phyloP scores from a whole-genome alignment of 169 alveolate species.

The Theileria orientalis region DNA sequence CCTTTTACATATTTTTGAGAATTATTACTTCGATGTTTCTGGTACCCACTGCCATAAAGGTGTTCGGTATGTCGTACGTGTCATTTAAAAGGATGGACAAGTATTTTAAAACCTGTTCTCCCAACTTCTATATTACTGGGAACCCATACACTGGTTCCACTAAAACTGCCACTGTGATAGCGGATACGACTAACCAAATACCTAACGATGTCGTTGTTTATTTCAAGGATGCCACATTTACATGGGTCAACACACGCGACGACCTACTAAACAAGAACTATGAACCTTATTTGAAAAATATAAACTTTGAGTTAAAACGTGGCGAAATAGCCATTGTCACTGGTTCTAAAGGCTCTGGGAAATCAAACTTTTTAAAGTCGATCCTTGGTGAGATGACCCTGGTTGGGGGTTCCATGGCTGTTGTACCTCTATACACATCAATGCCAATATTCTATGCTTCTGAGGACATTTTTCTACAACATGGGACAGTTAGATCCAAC shows the following conservation, averaged over 20 bases:
- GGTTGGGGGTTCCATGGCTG: slow-evolving; percentile 65
- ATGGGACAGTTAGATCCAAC: slow-evolving; percentile 46
- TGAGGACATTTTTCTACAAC: slow-evolving; percentile 57
- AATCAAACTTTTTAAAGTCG: slow-evolving; percentile 54
- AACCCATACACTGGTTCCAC: slow-evolving; percentile 4
- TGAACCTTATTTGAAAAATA: not conserved
- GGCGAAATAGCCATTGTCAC: slow-evolving; percentile 53
- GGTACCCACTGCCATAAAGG: slow-evolving; percentile 26
- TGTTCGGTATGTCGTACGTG: slow-evolving; percentile 9
- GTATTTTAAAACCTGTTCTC: slow-evolving; percentile 29
- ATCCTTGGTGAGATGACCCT: slow-evolving; percentile 62
- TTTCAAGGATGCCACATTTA: slow-evolving; percentile 40
- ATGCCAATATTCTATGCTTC: slow-evolving; percentile 66
- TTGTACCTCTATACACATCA: slow-evolving; percentile 39
- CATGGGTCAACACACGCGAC: slow-evolving; percentile 19
- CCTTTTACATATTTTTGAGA: slow-evolving; percentile 21
- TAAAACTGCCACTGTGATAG: too few species aligned
- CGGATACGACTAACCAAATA: not conserved
- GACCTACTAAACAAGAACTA: slow-evolving; percentile 16
- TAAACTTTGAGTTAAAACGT: slow-evolving; percentile 31
- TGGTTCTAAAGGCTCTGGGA: slow-evolving; percentile 62
- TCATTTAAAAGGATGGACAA: slow-evolving; percentile 29
- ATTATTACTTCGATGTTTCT: slow-evolving; percentile 21
- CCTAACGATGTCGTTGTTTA: slow-evolving; percentile 18
- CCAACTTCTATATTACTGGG: slow-evolving; percentile 33